Evolutionary conservation across 1,284 basidiomycete genomes (phyloP), one percentile per base, ranked within the genome.

Genomic region (Athelia sp.): DNA sequence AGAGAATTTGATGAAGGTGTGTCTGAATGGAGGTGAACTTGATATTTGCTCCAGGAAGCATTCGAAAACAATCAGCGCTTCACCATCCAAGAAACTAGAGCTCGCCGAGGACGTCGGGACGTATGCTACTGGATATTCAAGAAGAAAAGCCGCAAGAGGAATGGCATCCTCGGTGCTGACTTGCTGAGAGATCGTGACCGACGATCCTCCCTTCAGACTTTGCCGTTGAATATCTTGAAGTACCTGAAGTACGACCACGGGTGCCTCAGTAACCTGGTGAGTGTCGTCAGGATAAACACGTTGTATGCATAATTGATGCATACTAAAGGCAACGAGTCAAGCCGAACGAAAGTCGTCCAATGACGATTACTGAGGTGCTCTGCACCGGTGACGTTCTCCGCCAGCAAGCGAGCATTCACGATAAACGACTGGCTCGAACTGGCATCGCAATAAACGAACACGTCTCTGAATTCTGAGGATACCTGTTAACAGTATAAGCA

Each of bases 81-180:
- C 67, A 21, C 69, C 62, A 35, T 60, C 59, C 19, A 82, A 65
- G 56, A 76, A 78, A 6, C 62, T 53, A 1, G 61, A 66, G 34
- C 64, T 61, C 2, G 60, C 54, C 2, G 60, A 43, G 15, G 61
- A 60, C 6, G 54, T 50, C n/a, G 79, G 79, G 21, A 73, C 60
- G 51, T 82, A 82, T 15, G 76, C 79, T 6, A 81, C 69, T 9
- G 76, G 75, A 50, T 82, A 84, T 55, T 81, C 81, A 32, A 83
- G 70, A 19, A 82, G 58, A 24, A 79, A 54, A 3, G 73, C 81
- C 9, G 79, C 76, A 1, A 84, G 63, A 29, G 79, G 73, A 35
- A 82, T 61, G 14, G 71, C 57, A 32, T 50, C 44, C 24, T 57
- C 53, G 46, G 56, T 47, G 2, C n/a, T 40, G 8, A 40, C 4